A percentile compares a stretch with the other conserved stretches of the same genome.
phyloP scores from a whole-genome alignment of 345 rosid species.

The Linum trigynum region DNA sequence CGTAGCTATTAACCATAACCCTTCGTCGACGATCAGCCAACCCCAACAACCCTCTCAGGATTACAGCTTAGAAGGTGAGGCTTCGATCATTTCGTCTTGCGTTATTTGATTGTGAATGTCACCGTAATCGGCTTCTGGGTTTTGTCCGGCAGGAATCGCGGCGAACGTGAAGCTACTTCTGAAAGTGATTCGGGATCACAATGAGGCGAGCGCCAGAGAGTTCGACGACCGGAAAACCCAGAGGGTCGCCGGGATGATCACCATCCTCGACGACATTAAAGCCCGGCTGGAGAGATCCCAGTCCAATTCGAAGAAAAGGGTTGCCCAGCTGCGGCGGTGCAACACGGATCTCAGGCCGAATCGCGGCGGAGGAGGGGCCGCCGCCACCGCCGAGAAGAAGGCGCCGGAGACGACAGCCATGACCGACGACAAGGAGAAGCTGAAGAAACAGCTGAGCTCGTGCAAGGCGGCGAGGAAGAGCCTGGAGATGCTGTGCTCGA shows the following conservation, averaged over 20 bases:
- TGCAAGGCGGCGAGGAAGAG: constrained; percentile 55
- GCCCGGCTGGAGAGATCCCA: constrained; percentile 53
- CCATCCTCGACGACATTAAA: constrained; percentile 64
- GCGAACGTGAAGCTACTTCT: constrained; percentile 55
- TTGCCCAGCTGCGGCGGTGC: constrained; percentile 63
- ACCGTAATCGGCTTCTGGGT: too few species aligned
- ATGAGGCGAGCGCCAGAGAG: constrained; percentile 36
- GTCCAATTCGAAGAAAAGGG: constrained; percentile 19
- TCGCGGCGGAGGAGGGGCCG: constrained; percentile 4
- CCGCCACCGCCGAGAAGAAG: constrained; percentile 12
- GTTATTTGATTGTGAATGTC: too few species aligned
- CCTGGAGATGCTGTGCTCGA: constrained; percentile 68
- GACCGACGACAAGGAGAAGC: constrained; percentile 36
- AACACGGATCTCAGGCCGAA: constrained; percentile 51
- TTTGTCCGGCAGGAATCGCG: constrained; percentile 32
- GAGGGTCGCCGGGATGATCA: constrained; percentile 58
- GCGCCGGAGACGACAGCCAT: constrained; percentile 11
- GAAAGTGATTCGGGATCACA: constrained; percentile 65
- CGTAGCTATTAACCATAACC: background rate
- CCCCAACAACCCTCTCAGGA: background rate
- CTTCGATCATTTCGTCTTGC: background rate
- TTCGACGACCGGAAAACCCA: constrained; percentile 44
- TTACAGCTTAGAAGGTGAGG: background rate
- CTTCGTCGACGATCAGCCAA: background rate
- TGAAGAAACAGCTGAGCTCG: constrained; percentile 45